phyloP scores from a whole-genome alignment of 352 stramenopile species.

The Globisporangium spiculum region DNA sequence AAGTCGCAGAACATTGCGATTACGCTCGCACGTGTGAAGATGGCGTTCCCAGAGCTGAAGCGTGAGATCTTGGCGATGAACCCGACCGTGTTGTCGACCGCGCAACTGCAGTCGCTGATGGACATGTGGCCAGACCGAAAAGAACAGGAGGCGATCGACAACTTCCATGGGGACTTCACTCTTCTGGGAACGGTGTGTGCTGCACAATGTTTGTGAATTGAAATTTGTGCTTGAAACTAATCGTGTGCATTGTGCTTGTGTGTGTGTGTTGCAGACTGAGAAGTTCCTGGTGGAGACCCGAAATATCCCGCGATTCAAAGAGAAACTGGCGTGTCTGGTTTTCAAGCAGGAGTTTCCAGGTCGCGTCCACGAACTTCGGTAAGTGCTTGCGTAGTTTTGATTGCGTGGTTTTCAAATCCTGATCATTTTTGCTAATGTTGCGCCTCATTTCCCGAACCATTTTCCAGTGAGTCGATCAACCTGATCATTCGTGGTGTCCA shows the following conservation, averaged over 20 bases:
- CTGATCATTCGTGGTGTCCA: constrained; percentile 76
- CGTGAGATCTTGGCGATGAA: constrained; percentile 76
- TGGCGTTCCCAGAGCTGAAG: constrained; percentile 67
- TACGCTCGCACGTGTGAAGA: constrained; percentile 73
- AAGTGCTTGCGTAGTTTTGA: constrained; percentile 5
- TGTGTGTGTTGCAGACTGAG: constrained; percentile 37
- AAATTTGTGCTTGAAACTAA: not conserved
- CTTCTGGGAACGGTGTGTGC: constrained; percentile 44
- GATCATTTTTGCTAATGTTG: not conserved
- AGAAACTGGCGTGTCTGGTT: constrained; percentile 71
- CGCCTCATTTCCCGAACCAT: not conserved
- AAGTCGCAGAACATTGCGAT: constrained; percentile 89
- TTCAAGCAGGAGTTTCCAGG: constrained; percentile 86
- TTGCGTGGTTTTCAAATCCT: not conserved
- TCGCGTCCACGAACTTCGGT: constrained; percentile 68
- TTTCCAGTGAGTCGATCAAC: constrained; percentile 54
- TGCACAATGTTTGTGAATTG: not conserved
- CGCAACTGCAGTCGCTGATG: constrained; percentile 77
- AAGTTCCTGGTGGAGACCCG: constrained; percentile 77
- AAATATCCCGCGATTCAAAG: constrained; percentile 62
- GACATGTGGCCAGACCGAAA: constrained; percentile 83
- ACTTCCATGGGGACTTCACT: constrained; percentile 60
- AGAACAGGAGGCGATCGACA: constrained; percentile 67
- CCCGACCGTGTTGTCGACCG: constrained; percentile 65
- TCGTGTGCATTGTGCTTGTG: not conserved